These are phyloP conservation scores for Trichoderma citrinoviride DNA, from an alignment of 2,329 filamentous ascomycete genomes.

Conservation along the genomic window DNA sequence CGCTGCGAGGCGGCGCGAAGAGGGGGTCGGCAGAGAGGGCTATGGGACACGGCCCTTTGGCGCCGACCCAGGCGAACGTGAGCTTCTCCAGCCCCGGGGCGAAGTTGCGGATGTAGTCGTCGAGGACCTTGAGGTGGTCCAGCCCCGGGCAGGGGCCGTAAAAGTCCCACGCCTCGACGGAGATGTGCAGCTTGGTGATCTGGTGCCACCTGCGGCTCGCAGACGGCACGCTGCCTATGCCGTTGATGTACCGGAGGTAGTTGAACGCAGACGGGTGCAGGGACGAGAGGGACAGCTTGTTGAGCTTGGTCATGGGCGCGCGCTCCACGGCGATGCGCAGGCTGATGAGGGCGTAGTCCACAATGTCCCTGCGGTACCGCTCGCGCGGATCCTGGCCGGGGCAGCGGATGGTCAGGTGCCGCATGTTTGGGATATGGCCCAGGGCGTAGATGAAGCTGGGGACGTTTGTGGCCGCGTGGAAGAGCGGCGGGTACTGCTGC, in stretches of 20 bases:
- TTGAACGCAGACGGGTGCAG: slow-evolving; percentile 74
- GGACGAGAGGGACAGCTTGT: slow-evolving; percentile 67
- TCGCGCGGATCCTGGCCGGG: slow-evolving; percentile 68
- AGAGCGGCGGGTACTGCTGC: slow-evolving; percentile 82
- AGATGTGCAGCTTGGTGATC: slow-evolving; percentile 70
- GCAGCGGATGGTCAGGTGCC: slow-evolving; percentile 73
- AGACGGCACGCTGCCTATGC: slow-evolving; percentile 71
- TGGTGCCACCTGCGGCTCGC: slow-evolving; percentile 73
- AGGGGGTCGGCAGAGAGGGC: slow-evolving; percentile 68
- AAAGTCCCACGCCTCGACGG: slow-evolving; percentile 69
- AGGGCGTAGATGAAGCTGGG: slow-evolving; percentile 78
- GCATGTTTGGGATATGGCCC: slow-evolving; percentile 64
- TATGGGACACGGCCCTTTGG: slow-evolving; percentile 71
- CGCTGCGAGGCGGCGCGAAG: slow-evolving; percentile 55
- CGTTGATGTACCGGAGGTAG: slow-evolving; percentile 72
- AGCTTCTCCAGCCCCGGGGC: slow-evolving; percentile 65
- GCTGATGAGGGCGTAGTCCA: slow-evolving; percentile 87
- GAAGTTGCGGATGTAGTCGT: slow-evolving; percentile 75
- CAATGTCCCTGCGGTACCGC: slow-evolving; percentile 70
- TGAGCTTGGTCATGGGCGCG: slow-evolving; percentile 62
- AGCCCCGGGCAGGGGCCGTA: slow-evolving; percentile 56
- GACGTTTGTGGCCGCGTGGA: slow-evolving; percentile 86
- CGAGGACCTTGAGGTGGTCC: slow-evolving; percentile 74
- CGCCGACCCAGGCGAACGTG: slow-evolving; percentile 74
- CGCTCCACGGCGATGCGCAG: slow-evolving; percentile 80